phyloP scores from a whole-genome alignment of 495 filamentous ascomycete species.

The Talaromyces nanjingensis region DNA sequence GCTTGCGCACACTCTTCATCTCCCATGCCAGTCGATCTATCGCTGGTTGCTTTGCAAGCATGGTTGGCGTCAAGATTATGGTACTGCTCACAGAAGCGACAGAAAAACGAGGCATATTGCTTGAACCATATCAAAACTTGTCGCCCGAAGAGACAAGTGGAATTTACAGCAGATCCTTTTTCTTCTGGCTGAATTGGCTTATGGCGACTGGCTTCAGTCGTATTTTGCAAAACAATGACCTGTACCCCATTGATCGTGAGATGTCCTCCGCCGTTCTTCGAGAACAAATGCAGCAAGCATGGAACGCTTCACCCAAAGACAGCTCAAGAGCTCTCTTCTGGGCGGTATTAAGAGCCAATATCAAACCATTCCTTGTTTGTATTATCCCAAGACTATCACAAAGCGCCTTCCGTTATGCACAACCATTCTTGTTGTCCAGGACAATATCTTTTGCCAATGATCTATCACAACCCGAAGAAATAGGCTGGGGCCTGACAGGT shows the following conservation, averaged over 20 bases:
- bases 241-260: conserved; percentile 18
- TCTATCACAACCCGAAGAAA: conserved; percentile 28
- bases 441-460: conserved; percentile 41
- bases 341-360: conserved; percentile 38
- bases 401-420: conserved; percentile 54
- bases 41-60: conserved; percentile 15
- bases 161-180: conserved; percentile 43
- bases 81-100: conserved; percentile 46
- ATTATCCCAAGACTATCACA: conserved; percentile 46
- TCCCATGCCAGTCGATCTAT: conserved; percentile 17
- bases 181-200: conserved; percentile 54
- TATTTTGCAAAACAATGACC: conserved; percentile 26
- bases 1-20: conserved; percentile 50
- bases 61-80: conserved; percentile 38
- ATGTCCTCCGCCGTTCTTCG: background rate
- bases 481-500: conserved; percentile 47
- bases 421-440: conserved; percentile 55
- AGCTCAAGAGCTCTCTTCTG: conserved; percentile 34
- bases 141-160: conserved; percentile 55
- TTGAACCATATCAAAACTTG: conserved; percentile 29
- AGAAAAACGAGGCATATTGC: conserved; percentile 45
- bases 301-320: background rate
- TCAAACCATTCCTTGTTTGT: conserved; percentile 35
- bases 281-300: background rate
- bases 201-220: conserved; percentile 36